A percentile compares a stretch with the other conserved stretches of the same genome.
Conservation (phyloP, 345 rosid species). For the Eucalyptus regnans region DNA sequence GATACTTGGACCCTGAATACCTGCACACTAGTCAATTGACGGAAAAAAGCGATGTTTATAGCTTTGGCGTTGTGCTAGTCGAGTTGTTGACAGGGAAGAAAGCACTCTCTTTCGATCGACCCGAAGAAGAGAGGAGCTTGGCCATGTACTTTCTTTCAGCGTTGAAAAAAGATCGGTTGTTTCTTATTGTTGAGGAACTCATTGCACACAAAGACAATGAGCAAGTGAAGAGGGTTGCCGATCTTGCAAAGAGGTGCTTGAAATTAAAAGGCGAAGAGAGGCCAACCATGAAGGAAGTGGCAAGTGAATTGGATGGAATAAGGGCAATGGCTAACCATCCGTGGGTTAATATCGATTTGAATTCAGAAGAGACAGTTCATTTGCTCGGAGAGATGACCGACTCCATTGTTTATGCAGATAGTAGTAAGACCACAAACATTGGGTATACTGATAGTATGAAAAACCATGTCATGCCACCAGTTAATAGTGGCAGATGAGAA, state of each 20-base stretch:
- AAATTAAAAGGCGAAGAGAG: constrained; percentile 9
- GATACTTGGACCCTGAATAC: constrained; percentile 41
- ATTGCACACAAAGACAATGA: neutral
- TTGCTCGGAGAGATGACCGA: neutral
- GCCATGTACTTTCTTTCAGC: neutral
- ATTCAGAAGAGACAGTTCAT: constrained; percentile 2
- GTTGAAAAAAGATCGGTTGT: neutral
- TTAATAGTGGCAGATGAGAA: neutral
- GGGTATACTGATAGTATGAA: neutral
- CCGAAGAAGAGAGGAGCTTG: constrained; percentile 11
- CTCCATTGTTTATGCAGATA: neutral
- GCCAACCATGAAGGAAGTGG: constrained; percentile 18
- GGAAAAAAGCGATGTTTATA: constrained; percentile 35
- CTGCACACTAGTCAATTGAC: constrained; percentile 10
- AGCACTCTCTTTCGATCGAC: constrained; percentile 1
- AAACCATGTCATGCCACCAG: neutral
- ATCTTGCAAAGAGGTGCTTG: constrained; percentile 2
- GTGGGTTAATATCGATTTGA: neutral
- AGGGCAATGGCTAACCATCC: constrained; percentile 2
- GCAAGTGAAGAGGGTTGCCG: neutral
- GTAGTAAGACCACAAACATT: neutral
- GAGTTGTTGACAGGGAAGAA: constrained; percentile 28
- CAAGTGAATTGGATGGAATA: constrained; percentile 6
- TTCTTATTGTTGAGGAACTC: neutral
- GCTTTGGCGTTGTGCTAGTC: constrained; percentile 29